Base-by-base conservation (phyloP, 768 basidiomycete species). In the Russula vinacea region DNA sequence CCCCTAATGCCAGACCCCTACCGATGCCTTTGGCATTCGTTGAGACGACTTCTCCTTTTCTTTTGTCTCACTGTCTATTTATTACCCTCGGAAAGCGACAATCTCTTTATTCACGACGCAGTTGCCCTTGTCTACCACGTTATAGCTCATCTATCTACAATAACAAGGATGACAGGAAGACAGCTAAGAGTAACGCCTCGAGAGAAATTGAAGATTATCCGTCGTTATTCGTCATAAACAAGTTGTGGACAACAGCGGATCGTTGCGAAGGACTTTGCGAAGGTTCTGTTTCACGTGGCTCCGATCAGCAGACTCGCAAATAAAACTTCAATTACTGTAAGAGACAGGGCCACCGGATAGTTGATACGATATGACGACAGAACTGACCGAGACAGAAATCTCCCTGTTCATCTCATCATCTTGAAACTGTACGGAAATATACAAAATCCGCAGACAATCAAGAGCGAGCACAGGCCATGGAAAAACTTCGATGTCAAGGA, bases 251-350 rank as follows among this genome's bases (percentile, higher is more conserved):
- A 29, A 29, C 2, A 29, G 29, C 29, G 29, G 29, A 29, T 29
- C 29, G 29, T 60, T n/a, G 37, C 44, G 39, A 55, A 44, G 58
- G 47, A 51, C 19, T 19, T 11, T 44, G 58, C 47, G 40, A 44
- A 44, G 10, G 40, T 44, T 44, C 37, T 22, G 40, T 56, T 32
- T 5, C 62, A 51, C 56, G 24, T 58, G 51, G 37, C 29, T 37
- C 37, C 44, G 51, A 64, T 59, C 35, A 24, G 16, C 24, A 45
- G 24, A 52, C 35, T 9, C 33, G 51, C 35, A 55, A n/a, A 11
- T 45, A 22, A 17, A 44, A n/a, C n/a, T 40, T 13, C 22, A 35
- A 33, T 55, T 22, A 55, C 13, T n/a, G n/a, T n/a, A 49, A 39
- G 40, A 1, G 40, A 19, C 8, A 47, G 44, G 19, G 45, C 11